phyloP scores from a whole-genome alignment of 2,329 filamentous ascomycete species.

The Raffaelea ambrosiae region DNA sequence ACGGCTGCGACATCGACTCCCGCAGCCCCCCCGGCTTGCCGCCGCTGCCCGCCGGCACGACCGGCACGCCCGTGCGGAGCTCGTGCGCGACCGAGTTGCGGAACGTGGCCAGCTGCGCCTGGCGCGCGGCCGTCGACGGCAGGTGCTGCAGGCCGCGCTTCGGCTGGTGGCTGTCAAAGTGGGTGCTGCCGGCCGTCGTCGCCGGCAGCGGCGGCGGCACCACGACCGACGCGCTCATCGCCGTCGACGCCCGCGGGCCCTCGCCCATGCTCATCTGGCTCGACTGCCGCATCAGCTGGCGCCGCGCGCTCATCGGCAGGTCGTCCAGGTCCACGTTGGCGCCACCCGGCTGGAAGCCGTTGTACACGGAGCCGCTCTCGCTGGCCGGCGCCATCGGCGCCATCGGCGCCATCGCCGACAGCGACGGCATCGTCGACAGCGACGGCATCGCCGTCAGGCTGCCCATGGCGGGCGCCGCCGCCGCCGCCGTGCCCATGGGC shows the following conservation, averaged over 20 bases:
- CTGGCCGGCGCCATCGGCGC: constrained; percentile 19
- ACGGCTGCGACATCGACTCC: constrained; percentile 19
- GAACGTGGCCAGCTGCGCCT: constrained; percentile 58
- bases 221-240: background rate
- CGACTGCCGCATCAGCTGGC: constrained; percentile 48
- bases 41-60: constrained; percentile 8
- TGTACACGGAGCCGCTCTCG: constrained; percentile 4
- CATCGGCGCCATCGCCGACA: constrained; percentile 16
- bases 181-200: constrained; percentile 22
- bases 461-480: constrained; percentile 8
- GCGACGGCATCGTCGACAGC: background rate
- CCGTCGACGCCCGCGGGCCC: background rate
- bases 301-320: constrained; percentile 62
- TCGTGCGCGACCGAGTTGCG: constrained; percentile 57
- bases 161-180: constrained; percentile 49
- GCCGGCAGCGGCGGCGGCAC: background rate
- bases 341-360: background rate
- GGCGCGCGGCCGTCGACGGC: constrained; percentile 35
- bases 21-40: background rate
- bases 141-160: constrained; percentile 31
- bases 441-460: constrained; percentile 5
- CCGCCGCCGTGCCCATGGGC: too few relatives aligned
- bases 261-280: constrained; percentile 25
- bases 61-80: constrained; percentile 33
- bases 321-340: constrained; percentile 49